Evolutionary conservation across 1,139 yeast genomes (phyloP).

Genomic region (Diutina sp.): DNA sequence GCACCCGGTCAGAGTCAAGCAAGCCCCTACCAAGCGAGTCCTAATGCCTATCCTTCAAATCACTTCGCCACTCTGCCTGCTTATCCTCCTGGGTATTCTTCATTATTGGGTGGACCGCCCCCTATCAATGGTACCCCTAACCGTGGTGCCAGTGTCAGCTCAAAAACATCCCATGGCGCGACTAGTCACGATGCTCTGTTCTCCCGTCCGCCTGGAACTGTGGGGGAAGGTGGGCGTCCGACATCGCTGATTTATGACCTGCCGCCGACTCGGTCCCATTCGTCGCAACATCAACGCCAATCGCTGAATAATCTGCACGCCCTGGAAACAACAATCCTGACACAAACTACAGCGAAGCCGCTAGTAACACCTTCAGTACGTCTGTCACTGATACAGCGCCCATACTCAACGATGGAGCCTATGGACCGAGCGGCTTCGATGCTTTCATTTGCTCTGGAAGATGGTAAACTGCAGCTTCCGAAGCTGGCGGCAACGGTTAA

Average conservation of each 20-base stretch:
- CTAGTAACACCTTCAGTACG: not conserved
- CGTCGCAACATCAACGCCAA: not conserved
- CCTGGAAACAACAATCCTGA: not conserved
- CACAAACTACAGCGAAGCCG: not conserved
- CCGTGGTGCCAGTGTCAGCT: not conserved
- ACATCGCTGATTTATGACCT: not conserved
- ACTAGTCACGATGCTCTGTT: not conserved
- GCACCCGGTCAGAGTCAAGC: not conserved
- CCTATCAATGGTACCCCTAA: not conserved
- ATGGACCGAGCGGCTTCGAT: not conserved
- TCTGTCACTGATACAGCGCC: not conserved
- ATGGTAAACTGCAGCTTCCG: not conserved
- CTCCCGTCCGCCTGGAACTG: not conserved
- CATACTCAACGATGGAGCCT: not conserved
- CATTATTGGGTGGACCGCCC: not conserved
- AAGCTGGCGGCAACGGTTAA: not conserved
- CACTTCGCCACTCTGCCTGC: not conserved
- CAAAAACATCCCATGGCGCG: not conserved
- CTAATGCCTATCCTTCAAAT: not conserved
- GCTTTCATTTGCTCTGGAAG: conserved; percentile 1
- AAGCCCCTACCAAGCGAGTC: not conserved
- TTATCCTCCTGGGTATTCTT: not conserved
- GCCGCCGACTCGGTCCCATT: not conserved
- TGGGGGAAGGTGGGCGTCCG: not conserved
- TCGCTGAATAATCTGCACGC: not conserved